Evolutionary conservation across 2,329 filamentous ascomycete genomes (phyloP), one percentile per base, ranked within the genome.

Genomic region (Nigrospora oryzae): DNA sequence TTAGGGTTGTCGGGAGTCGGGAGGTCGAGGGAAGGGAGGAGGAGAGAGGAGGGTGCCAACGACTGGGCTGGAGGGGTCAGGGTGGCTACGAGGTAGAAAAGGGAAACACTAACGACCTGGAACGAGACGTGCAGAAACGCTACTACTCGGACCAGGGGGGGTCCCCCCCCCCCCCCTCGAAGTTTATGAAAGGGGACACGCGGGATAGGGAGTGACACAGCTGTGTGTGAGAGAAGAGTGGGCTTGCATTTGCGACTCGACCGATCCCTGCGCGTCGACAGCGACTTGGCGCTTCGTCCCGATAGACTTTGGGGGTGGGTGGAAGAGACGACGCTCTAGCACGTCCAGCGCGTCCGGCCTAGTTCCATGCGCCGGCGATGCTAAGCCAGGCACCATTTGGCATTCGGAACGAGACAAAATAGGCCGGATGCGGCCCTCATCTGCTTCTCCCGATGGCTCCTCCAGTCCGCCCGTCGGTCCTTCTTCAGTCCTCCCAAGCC

Each of bases 221-320:
- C 56, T 58, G 46, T 50, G 62, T 63, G 63, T 65, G 57, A 58
- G 62, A 66, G 62, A 64, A 65, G 56, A 59, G 61, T 63, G 58
- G 63, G 52, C 56, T 53, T 40, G 38, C 41, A 39, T 38, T 34
- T 45, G 49, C 46, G 43, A 50, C 43, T 50, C 40, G 46, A 51
- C 41, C 50, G 43, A 49, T 46, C 46, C 44, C 36, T 36, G 36
- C 19, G 32, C 17, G 35, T 41, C 32, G 34, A 34, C 42, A 31
- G 40, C 17, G 15, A 34, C 19, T n/a, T 36, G 15, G 23, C 31
- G 14, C 28, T 31, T 30, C 19, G 38, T 39, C 38, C 23, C 23
- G 23, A 28, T 28, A 28, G 23, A 28, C 23, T 28, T 28, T 28
- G 23, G 23, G 23, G 23, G 23, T 5, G 23, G 23, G 23, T 7